A percentile compares a stretch with the other conserved stretches of the same genome.
Conservation (phyloP, 768 basidiomycete genomes). For the Sarcodon sp. region DNA sequence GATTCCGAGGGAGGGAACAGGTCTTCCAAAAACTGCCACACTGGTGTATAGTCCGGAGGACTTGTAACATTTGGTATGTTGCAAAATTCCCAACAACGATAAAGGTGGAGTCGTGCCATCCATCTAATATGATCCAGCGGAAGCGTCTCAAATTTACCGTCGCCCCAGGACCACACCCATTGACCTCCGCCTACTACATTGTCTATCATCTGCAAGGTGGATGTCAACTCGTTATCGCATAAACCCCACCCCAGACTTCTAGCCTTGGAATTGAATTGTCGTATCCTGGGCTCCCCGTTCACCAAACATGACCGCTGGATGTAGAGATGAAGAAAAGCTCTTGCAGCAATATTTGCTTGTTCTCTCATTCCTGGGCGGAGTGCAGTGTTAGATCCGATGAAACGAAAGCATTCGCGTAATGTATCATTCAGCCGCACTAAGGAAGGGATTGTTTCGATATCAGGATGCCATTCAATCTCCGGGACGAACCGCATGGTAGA, state of each 20-base stretch:
- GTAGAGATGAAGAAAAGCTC: not conserved
- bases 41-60: too few species aligned
- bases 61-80: too few species aligned
- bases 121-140: not conserved
- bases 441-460: not conserved
- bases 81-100: not conserved
- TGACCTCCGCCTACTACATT: not conserved
- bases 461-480: conserved; percentile 7
- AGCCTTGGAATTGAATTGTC: not conserved
- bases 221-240: not conserved
- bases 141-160: not conserved
- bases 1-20: too few species aligned
- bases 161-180: too few species aligned
- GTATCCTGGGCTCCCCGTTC: not conserved
- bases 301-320: not conserved
- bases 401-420: not conserved
- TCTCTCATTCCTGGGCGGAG: not conserved
- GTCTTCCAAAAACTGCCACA: too few species aligned
- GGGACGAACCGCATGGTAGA: conserved; percentile 5
- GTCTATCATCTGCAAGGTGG: not conserved
- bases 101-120: not conserved
- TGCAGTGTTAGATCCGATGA: not conserved
- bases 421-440: not conserved
- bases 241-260: not conserved
- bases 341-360: not conserved